A percentile compares a stretch with the other conserved stretches of the same genome.
Conservation (phyloP, 345 rosid genomes). For the Cardiospermum halicacabum region DNA sequence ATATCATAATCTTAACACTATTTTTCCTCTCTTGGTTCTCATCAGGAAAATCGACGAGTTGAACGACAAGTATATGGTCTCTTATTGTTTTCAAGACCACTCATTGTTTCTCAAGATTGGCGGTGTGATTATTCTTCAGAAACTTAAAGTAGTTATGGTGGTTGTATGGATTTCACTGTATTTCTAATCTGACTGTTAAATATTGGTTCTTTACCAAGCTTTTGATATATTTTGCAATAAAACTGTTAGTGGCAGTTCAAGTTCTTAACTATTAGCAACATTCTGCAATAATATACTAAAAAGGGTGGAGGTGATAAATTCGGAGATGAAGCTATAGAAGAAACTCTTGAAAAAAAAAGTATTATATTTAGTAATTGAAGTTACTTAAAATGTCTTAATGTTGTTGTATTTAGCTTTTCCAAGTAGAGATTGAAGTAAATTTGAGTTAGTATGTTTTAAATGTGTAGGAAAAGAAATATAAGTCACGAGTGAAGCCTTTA, state of each 20-base stretch:
- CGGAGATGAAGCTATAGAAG: constrained; percentile 72
- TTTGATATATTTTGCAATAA: constrained; percentile 63
- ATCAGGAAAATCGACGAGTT: constrained; percentile 75
- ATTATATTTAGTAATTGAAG: not conserved
- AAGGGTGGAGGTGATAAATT: too few relatives aligned
- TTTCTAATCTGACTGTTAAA: not conserved
- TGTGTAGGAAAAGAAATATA: too few relatives aligned
- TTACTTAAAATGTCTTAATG: too few relatives aligned
- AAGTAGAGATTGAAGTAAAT: too few relatives aligned
- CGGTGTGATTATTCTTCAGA: not conserved
- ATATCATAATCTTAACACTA: constrained; percentile 11
- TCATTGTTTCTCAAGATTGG: too few relatives aligned
- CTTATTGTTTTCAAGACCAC: constrained; percentile 70
- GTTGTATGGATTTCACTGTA: not conserved
- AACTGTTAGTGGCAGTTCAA: constrained; percentile 53
- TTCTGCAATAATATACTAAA: constrained; percentile 63
- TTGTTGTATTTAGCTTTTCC: too few relatives aligned
- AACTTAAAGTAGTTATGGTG: not conserved
- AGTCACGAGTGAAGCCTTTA: too few relatives aligned
- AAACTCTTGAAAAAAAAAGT: constrained; percentile 71
- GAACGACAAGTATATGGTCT: constrained; percentile 80
- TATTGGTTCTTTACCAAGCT: constrained; percentile 34
- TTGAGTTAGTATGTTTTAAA: too few relatives aligned
- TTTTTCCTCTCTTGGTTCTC: constrained; percentile 54
- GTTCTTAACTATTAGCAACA: constrained; percentile 63